Base-by-base conservation (phyloP, 129 eudicot genomes). In the Glebionis coronaria region DNA sequence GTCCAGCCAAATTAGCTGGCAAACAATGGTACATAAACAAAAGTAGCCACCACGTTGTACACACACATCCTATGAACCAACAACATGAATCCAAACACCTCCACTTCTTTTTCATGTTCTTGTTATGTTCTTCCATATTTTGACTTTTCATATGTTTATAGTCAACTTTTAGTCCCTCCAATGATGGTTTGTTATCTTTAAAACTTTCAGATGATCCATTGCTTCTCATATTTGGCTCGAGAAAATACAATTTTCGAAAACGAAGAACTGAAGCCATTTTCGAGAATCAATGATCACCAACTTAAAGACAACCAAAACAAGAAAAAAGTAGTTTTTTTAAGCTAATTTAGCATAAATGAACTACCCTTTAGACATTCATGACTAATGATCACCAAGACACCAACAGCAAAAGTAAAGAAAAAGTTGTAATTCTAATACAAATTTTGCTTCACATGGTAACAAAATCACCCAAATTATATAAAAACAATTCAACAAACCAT, bases 21-120 rank as follows among this genome's bases (percentile, higher is more conserved):
- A 83, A 65, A 68, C 82, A 81, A 29, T 85, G 76, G 78, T 67
- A 76, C 78, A 88, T 8, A 60, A 91, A 85, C 88, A 85, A 47
- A 6, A 88, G 77, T 44, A 91, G 75, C 97, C 97, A 88, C 85
- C 90, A 91, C 23, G 82, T 75, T 3, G 87, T 85, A 75, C 87
- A 88, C 58, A 88, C 3, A 53, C 65, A 88, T 9, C 97, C 97
- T 60, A 88, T 87, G 49, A 69, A 52, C 97, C 97, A 85, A 67
- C 84, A 91, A 23, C 97, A 91, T 0, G 78, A 73, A 73, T 88
- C 82, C 42, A 88, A 45, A 73, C 97, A 80, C 67, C 83, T 74
- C 94, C 94, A 85, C 78, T 44, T 68, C 63, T 18, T 78, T 16
- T 44, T 71, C 67, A 45, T 78, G 65, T 76, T 56, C 53, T 73